Percentiles rank a stretch among this genome's conserved stretches.
phyloP scores from a whole-genome alignment of 2,329 filamentous ascomycete species.

The Aspergillus udagawae region DNA sequence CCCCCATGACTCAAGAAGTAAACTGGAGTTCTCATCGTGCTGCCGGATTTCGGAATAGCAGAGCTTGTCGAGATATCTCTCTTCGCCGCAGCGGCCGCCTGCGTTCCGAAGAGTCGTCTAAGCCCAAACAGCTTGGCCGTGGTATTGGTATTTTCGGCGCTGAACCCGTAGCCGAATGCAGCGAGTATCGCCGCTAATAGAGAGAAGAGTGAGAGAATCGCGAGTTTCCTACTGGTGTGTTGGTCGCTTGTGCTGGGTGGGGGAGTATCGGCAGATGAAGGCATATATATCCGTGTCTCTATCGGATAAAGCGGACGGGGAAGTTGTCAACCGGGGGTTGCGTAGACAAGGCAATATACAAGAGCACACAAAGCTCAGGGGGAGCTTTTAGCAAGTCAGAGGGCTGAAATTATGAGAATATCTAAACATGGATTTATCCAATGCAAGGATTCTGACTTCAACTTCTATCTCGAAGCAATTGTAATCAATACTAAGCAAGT shows the following conservation, averaged over 20 bases:
- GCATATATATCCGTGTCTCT: slow-evolving; percentile 15
- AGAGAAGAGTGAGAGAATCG: slow-evolving; percentile 16
- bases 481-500: slow-evolving; percentile 9
- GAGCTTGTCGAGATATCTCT: not conserved
- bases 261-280: slow-evolving; percentile 12
- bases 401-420: not conserved
- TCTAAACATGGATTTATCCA: not conserved
- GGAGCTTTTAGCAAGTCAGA: not conserved
- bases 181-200: slow-evolving; percentile 19
- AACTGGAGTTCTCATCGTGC: slow-evolving; percentile 43
- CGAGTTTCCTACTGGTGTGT: slow-evolving; percentile 5
- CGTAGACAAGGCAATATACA: not conserved
- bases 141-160: not conserved
- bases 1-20: slow-evolving; percentile 53
- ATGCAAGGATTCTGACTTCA: not conserved
- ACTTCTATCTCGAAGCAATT: not conserved
- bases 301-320: not conserved
- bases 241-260: slow-evolving; percentile 1
- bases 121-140: slow-evolving; percentile 27
- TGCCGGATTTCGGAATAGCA: not conserved
- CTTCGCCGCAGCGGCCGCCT: slow-evolving; percentile 5
- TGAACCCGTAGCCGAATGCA: slow-evolving; percentile 7
- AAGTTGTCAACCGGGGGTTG: not conserved
- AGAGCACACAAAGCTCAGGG: too few species aligned
- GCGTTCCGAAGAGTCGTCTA: slow-evolving; percentile 20